Evolutionary conservation across 306 rosid species (phyloP).

Genomic region (Acacia crassicarpa): DNA sequence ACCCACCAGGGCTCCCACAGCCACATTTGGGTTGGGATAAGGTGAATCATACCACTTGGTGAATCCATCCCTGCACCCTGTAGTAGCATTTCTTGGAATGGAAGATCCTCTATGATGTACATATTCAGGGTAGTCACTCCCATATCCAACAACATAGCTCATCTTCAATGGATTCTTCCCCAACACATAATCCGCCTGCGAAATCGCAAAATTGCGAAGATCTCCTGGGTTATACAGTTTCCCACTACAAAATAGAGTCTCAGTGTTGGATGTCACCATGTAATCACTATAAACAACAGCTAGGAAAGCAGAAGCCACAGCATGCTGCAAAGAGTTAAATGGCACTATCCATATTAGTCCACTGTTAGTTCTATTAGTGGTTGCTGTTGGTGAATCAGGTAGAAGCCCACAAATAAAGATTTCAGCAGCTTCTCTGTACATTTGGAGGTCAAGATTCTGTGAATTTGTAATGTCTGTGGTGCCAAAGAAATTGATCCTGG

Average conservation of each 20-base stretch:
- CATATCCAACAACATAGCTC: conserved; percentile 71
- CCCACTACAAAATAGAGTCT: conserved; percentile 53
- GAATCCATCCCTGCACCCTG: conserved; percentile 66
- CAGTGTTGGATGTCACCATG: conserved; percentile 57
- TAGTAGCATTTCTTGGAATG: conserved; percentile 55
- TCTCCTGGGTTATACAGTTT: conserved; percentile 46
- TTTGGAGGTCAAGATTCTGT: conserved; percentile 66
- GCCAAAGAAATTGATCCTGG: conserved; percentile 62
- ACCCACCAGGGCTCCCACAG: conserved; percentile 70
- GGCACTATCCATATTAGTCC: conserved; percentile 63
- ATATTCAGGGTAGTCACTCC: conserved; percentile 50
- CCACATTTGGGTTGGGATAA: conserved; percentile 58
- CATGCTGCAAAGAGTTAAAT: conserved; percentile 57
- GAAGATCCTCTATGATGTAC: conserved; percentile 77
- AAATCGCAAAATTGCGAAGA: conserved; percentile 62
- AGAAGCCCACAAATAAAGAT: conserved; percentile 55
- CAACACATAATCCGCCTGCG: conserved; percentile 68
- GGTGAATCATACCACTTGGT: conserved; percentile 46
- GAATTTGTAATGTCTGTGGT: conserved; percentile 29
- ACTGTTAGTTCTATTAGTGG: conserved; percentile 60
- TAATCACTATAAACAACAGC: conserved; percentile 69
- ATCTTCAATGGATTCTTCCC: conserved; percentile 57
- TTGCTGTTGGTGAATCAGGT: conserved; percentile 68
- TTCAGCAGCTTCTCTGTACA: conserved; percentile 67
- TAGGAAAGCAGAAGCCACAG: conserved; percentile 71